phyloP scores from a whole-genome alignment of 2,329 filamentous ascomycete genomes.

The Sporothrix brasiliensis region DNA sequence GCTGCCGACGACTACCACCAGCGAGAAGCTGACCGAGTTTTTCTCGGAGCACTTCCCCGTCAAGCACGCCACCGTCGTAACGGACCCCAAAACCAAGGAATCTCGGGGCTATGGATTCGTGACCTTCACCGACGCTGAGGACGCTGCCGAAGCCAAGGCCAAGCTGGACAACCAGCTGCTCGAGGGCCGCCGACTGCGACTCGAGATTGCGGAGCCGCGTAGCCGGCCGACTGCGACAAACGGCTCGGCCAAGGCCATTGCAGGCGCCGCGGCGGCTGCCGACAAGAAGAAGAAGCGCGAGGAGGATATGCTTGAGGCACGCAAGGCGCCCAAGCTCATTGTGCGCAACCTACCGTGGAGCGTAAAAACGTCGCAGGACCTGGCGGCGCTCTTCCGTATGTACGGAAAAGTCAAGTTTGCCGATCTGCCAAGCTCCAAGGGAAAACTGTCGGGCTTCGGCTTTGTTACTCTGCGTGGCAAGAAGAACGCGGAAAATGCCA shows the following conservation, averaged over 20 bases:
- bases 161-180: slow-evolving; percentile 79
- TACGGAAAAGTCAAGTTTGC: slow-evolving; percentile 91
- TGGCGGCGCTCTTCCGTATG: slow-evolving; percentile 76
- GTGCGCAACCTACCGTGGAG: slow-evolving; percentile 96
- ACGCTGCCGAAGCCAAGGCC: slow-evolving; percentile 77
- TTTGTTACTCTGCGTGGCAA: slow-evolving; percentile 86
- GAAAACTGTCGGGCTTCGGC: slow-evolving; percentile 82
- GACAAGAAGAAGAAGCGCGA: slow-evolving; percentile 57
- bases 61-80: slow-evolving; percentile 92
- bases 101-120: slow-evolving; percentile 96
- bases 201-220: slow-evolving; percentile 86
- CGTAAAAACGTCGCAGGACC: slow-evolving; percentile 81
- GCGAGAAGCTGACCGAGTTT: slow-evolving; percentile 78
- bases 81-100: slow-evolving; percentile 80
- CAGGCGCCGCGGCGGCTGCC: slow-evolving; percentile 45
- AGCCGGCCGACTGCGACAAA: slow-evolving; percentile 63
- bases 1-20: slow-evolving; percentile 75
- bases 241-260: slow-evolving; percentile 41
- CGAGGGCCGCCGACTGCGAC: slow-evolving; percentile 77
- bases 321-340: slow-evolving; percentile 74
- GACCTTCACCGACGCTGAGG: slow-evolving; percentile 90
- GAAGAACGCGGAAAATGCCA: slow-evolving; percentile 88
- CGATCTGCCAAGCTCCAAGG: slow-evolving; percentile 77
- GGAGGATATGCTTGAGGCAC: slow-evolving; percentile 62
- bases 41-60: slow-evolving; percentile 95